These are phyloP conservation scores for Moelleriella libera DNA, from an alignment of 2,329 filamentous ascomycete species.

Conservation along the genomic window DNA sequence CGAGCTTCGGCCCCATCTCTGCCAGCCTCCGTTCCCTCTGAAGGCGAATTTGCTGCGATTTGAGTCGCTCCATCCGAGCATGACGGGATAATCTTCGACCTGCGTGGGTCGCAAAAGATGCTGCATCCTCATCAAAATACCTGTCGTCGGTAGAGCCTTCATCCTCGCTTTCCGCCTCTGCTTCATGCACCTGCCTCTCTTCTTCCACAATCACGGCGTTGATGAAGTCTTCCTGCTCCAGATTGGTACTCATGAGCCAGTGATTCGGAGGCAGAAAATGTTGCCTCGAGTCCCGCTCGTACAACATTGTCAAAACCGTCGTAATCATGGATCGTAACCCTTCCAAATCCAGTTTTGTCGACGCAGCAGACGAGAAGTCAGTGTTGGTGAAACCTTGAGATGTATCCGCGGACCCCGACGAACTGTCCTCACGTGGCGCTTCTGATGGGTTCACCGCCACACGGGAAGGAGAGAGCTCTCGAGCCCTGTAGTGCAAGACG, in stretches of 20 bases:
- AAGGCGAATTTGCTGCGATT: slow-evolving; percentile 49
- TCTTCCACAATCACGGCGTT: slow-evolving; percentile 79
- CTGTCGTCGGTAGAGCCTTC: slow-evolving; percentile 11
- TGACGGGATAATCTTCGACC: slow-evolving; percentile 48
- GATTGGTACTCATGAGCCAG: slow-evolving; percentile 83
- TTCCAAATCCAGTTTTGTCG: slow-evolving; percentile 45
- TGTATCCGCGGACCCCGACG: no score
- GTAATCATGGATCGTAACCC: slow-evolving; percentile 72
- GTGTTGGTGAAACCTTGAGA: not conserved
- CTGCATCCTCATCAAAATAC: slow-evolving; percentile 13
- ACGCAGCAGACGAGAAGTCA: not conserved
- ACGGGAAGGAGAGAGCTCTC: slow-evolving; percentile 34
- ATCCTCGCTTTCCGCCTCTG: slow-evolving; percentile 13
- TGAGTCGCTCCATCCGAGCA: slow-evolving; percentile 47
- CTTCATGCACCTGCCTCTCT: slow-evolving; percentile 53
- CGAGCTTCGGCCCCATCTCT: slow-evolving; percentile 69
- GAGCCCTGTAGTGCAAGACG: slow-evolving; percentile 70
- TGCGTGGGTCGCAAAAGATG: slow-evolving; percentile 22
- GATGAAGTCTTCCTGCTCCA: slow-evolving; percentile 84
- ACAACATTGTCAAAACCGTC: slow-evolving; percentile 70
- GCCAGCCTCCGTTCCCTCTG: slow-evolving; percentile 61
- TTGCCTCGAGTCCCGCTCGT: slow-evolving; percentile 82
- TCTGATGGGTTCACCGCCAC: slow-evolving; percentile 9
- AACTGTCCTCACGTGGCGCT: slow-evolving; percentile 12
- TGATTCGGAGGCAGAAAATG: slow-evolving; percentile 71